Conservation (phyloP, 768 basidiomycete species). For the Boletus huronensis region DNA sequence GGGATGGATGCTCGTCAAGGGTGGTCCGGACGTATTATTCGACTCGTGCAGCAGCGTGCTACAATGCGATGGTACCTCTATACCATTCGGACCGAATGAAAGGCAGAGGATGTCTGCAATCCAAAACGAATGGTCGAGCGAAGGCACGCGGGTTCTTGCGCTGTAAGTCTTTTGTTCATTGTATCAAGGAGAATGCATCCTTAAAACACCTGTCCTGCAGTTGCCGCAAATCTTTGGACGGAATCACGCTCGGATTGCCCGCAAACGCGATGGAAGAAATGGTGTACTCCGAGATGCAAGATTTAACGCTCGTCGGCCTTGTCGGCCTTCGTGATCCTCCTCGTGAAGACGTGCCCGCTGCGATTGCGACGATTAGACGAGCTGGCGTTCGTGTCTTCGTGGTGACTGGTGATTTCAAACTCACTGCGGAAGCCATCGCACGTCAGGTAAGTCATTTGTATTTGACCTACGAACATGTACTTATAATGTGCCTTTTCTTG, state of each 20-base stretch:
- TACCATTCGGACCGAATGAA: constrained; percentile 30
- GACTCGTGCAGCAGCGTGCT: constrained; percentile 35
- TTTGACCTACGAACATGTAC: neutral
- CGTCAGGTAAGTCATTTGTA: constrained; percentile 34
- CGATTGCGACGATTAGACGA: constrained; percentile 44
- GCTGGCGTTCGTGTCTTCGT: constrained; percentile 56
- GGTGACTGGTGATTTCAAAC: constrained; percentile 55
- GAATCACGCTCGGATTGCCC: constrained; percentile 18
- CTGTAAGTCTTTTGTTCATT: constrained; percentile 24
- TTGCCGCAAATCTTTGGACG: constrained; percentile 29
- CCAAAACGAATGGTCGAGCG: constrained; percentile 43
- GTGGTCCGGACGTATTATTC: constrained; percentile 55
- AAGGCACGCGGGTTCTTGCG: constrained; percentile 54
- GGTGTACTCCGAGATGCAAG: constrained; percentile 35
- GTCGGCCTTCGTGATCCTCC: constrained; percentile 58
- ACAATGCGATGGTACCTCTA: constrained; percentile 29
- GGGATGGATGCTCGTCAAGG: constrained; percentile 48
- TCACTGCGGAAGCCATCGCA: constrained; percentile 52
- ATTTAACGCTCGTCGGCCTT: constrained; percentile 48
- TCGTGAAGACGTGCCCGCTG: constrained; percentile 45
- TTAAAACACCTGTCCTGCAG: constrained; percentile 6
- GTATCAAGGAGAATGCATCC: neutral
- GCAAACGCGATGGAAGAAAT: constrained; percentile 37
- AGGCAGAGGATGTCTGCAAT: constrained; percentile 21
- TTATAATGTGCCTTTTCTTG: neutral